These are phyloP conservation scores for Gyromitra esculenta DNA, from an alignment of 2,329 filamentous ascomycete species.

Conservation along the genomic window DNA sequence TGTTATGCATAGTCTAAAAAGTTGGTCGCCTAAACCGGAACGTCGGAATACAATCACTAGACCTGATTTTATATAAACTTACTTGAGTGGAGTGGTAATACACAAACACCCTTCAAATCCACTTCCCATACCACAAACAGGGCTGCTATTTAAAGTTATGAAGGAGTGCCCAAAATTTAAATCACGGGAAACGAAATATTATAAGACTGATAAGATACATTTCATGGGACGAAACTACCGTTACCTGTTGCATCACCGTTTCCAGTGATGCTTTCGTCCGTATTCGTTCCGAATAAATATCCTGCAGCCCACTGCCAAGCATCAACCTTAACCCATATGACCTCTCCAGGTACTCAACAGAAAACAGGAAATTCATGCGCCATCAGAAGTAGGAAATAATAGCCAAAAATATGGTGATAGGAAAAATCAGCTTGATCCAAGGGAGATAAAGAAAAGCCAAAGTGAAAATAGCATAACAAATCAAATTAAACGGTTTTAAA, in stretches of 20 bases:
- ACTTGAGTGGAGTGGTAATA: not conserved
- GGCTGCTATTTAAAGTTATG: not conserved
- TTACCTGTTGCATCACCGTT: conserved; percentile 5
- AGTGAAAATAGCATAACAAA: conserved; percentile 36
- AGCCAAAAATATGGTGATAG: conserved; percentile 19
- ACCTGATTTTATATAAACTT: not conserved
- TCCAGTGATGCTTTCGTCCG: conserved; percentile 23
- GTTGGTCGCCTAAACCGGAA: conserved; percentile 10
- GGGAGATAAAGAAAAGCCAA: not conserved
- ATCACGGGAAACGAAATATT: not conserved
- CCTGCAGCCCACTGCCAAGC: conserved; percentile 7
- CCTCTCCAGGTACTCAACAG: conserved; percentile 14
- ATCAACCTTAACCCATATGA: conserved; percentile 29
- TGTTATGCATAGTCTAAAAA: not conserved
- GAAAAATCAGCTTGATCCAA: conserved; percentile 4
- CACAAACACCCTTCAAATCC: not conserved
- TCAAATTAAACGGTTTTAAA: conserved; percentile 41
- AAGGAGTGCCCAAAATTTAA: not conserved
- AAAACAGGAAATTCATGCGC: conserved; percentile 37
- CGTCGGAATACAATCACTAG: not conserved
- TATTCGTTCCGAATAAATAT: conserved; percentile 8
- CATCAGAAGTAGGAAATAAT: conserved; percentile 37
- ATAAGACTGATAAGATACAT: conserved; percentile 2
- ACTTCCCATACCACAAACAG: not conserved
- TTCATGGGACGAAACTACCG: conserved; percentile 17